Conservation (phyloP, 1,284 basidiomycete species). For the Apiotrichum domesticum region DNA sequence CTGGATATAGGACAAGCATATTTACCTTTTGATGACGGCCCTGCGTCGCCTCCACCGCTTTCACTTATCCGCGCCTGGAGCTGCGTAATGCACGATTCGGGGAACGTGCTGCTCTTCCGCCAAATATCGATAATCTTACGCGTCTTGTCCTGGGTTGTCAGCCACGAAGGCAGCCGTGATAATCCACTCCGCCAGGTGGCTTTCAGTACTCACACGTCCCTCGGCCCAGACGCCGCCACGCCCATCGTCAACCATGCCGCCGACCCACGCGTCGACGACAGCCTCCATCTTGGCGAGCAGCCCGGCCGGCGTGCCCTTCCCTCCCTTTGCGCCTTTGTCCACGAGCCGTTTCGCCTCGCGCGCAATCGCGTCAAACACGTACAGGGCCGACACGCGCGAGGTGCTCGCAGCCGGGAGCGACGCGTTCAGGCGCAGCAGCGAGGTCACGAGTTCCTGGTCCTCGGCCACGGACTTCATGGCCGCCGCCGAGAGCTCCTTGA, state of each 20-base stretch:
- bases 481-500: slow-evolving; percentile 64
- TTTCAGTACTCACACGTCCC: slow-evolving; percentile 66
- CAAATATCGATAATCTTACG: slow-evolving; percentile 93
- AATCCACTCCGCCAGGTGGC: too few species aligned
- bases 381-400: slow-evolving; percentile 73
- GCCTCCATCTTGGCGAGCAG: slow-evolving; percentile 81
- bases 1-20: background rate
- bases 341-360: slow-evolving; percentile 67
- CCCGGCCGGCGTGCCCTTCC: slow-evolving; percentile 58
- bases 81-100: slow-evolving; percentile 48
- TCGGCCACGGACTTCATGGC: slow-evolving; percentile 68
- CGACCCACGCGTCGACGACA: slow-evolving; percentile 72
- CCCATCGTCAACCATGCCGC: slow-evolving; percentile 61
- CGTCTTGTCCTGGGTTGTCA: slow-evolving; percentile 70
- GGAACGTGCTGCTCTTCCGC: slow-evolving; percentile 80
- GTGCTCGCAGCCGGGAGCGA: slow-evolving; percentile 53
- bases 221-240: slow-evolving; percentile 56
- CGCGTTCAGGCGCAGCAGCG: slow-evolving; percentile 77
- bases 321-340: slow-evolving; percentile 60
- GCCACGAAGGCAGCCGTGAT: background rate
- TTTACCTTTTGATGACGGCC: slow-evolving; percentile 14
- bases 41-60: background rate
- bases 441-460: slow-evolving; percentile 76
- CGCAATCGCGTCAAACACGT: slow-evolving; percentile 81
- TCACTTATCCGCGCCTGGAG: slow-evolving; percentile 14